phyloP scores from a whole-genome alignment of 2,329 filamentous ascomycete genomes.

The Penicillium sp. region DNA sequence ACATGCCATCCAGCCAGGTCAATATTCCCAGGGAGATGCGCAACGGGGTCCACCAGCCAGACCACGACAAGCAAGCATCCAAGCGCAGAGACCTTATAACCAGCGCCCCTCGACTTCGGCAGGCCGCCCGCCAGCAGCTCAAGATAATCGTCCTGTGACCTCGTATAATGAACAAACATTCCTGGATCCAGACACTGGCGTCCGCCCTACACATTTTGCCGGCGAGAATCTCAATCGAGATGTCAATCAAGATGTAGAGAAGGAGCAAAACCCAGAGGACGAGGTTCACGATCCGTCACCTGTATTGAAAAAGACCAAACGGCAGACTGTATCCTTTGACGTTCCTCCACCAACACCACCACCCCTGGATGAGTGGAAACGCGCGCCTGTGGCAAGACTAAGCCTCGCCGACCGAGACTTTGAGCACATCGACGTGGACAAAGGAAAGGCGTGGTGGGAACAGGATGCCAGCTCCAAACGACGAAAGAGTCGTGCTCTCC shows the following conservation, averaged over 20 bases:
- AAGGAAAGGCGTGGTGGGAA: slow-evolving; percentile 74
- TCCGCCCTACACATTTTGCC: slow-evolving; percentile 11
- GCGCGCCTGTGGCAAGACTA: slow-evolving; percentile 60
- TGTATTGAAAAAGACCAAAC: slow-evolving; percentile 27
- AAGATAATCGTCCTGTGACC: background rate
- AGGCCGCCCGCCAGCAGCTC: background rate
- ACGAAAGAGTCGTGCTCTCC: slow-evolving; percentile 45
- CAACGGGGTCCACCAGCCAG: background rate
- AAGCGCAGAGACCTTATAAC: background rate
- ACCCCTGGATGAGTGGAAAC: slow-evolving; percentile 62
- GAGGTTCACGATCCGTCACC: slow-evolving; percentile 17
- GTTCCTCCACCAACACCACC: slow-evolving; percentile 45
- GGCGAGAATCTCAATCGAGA: slow-evolving; percentile 6
- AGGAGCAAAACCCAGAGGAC: slow-evolving; percentile 12
- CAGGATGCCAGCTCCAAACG: slow-evolving; percentile 45
- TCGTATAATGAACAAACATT: slow-evolving; percentile 4
- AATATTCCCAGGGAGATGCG: background rate
- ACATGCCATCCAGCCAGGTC: background rate
- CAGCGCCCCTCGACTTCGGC: slow-evolving; percentile 4
- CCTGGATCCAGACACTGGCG: slow-evolving; percentile 8
- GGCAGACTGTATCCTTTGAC: slow-evolving; percentile 44
- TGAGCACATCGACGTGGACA: slow-evolving; percentile 45
- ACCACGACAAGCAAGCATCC: slow-evolving; percentile 7
- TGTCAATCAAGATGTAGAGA: slow-evolving; percentile 11
- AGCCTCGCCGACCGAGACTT: slow-evolving; percentile 59